Conservation (phyloP, 257 asterid genomes). For the Plantago major region DNA sequence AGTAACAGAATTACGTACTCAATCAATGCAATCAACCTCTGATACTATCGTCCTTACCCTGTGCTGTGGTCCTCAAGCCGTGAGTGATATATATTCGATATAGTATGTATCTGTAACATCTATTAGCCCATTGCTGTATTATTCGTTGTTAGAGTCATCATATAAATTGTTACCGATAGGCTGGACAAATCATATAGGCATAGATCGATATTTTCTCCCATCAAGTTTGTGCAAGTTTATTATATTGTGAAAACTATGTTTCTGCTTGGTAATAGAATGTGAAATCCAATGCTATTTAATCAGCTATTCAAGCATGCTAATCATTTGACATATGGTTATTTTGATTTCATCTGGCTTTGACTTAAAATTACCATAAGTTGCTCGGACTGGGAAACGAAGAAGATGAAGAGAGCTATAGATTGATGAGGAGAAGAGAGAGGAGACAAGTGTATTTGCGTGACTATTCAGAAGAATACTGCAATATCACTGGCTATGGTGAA, state of each 20-base stretch:
- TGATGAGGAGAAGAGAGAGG: slow-evolving; percentile 74
- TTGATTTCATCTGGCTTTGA: slow-evolving; percentile 6
- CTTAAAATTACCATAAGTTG: slow-evolving; percentile 32
- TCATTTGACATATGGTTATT: background rate
- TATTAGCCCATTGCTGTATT: too few relatives aligned
- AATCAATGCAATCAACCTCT: background rate
- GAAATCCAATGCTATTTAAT: background rate
- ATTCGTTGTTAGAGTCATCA: too few relatives aligned
- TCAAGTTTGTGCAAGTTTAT: background rate
- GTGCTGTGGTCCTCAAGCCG: too few relatives aligned
- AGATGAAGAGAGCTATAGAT: slow-evolving; percentile 67
- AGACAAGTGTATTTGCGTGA: slow-evolving; percentile 72
- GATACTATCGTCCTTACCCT: too few relatives aligned
- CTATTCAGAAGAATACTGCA: slow-evolving; percentile 77
- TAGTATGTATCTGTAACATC: too few relatives aligned
- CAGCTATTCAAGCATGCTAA: slow-evolving; percentile 1
- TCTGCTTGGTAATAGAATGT: background rate
- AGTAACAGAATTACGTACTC: background rate
- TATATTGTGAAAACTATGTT: background rate
- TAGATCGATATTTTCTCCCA: too few relatives aligned
- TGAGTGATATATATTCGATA: too few relatives aligned
- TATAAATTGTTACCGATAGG: too few relatives aligned
- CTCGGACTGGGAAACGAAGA: slow-evolving; percentile 62
- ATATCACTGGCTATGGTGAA: slow-evolving; percentile 53
- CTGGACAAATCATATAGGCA: too few relatives aligned